Evolutionary conservation across 345 rosid species (phyloP).

Genomic region (Hibiscus tridactylites): DNA sequence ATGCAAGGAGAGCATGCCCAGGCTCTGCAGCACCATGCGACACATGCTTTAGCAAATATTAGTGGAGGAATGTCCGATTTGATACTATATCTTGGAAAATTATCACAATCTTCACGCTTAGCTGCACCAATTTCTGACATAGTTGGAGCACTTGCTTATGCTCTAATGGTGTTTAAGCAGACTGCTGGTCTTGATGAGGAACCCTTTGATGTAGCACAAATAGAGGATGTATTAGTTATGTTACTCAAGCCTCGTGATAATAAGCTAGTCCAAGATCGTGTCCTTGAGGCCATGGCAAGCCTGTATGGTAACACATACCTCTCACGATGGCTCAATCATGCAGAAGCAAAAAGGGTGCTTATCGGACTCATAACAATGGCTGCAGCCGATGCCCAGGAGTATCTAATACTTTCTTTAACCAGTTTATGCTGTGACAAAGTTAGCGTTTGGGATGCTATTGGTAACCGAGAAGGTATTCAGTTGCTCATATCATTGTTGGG

Average conservation of each 20-base stretch:
- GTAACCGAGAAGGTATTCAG: conserved; percentile 79
- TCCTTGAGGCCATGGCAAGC: conserved; percentile 90
- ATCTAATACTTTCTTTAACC: conserved; percentile 53
- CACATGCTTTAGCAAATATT: conserved; percentile 69
- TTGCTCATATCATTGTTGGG: conserved; percentile 74
- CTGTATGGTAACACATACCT: conserved; percentile 63
- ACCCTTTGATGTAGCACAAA: conserved; percentile 47
- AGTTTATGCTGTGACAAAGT: conserved; percentile 45
- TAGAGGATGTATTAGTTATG: conserved; percentile 51
- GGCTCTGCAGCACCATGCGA: conserved; percentile 56
- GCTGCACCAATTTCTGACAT: conserved; percentile 67
- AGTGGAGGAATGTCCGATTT: conserved; percentile 70
- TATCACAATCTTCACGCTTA: conserved; percentile 64
- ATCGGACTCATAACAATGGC: conserved; percentile 76
- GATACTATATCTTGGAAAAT: conserved; percentile 52
- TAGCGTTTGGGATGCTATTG: conserved; percentile 72
- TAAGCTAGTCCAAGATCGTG: conserved; percentile 66
- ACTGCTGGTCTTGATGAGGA: conserved; percentile 38
- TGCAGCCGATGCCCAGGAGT: conserved; percentile 51
- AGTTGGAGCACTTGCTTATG: conserved; percentile 77
- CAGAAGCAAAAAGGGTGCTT: conserved; percentile 78
- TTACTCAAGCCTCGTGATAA: conserved; percentile 60
- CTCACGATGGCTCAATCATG: conserved; percentile 40
- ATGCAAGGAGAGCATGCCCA: conserved; percentile 14
- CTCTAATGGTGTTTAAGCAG: conserved; percentile 54